phyloP scores from a whole-genome alignment of 768 basidiomycete species.

The Lentinula aciculospora region DNA sequence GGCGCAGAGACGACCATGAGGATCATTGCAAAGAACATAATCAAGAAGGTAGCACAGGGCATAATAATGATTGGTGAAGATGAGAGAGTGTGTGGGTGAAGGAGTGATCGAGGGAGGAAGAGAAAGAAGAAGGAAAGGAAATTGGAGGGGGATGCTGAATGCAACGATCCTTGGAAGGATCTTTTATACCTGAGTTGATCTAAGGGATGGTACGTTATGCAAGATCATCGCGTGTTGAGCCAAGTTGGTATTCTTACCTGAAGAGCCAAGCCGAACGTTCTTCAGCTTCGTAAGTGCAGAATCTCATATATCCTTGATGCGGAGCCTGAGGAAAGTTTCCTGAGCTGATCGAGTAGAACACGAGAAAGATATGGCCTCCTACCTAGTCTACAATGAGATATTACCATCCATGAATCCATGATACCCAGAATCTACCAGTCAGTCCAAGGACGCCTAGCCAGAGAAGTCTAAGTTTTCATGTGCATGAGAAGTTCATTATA shows the following conservation, averaged over 20 bases:
- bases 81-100: not conserved
- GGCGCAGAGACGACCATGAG: constrained; percentile 38
- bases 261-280: not conserved
- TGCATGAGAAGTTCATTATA: not conserved
- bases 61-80: not conserved
- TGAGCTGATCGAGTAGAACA: too few species aligned
- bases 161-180: not conserved
- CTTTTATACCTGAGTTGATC: not conserved
- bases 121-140: too few species aligned
- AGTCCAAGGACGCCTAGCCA: too few species aligned
- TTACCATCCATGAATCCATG: too few species aligned
- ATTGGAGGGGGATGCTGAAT: not conserved
- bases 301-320: too few species aligned
- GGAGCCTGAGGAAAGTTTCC: too few species aligned
- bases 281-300: too few species aligned
- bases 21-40: constrained; percentile 35
- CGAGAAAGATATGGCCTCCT: too few species aligned
- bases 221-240: not conserved
- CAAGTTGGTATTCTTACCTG: not conserved
- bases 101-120: not conserved
- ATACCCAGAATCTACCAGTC: too few species aligned
- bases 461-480: not conserved
- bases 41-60: constrained; percentile 33
- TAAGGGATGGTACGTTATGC: not conserved
- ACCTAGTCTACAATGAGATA: too few species aligned